phyloP scores from a whole-genome alignment of 2,329 filamentous ascomycete genomes.

The Thermomyces lanuginosus region DNA sequence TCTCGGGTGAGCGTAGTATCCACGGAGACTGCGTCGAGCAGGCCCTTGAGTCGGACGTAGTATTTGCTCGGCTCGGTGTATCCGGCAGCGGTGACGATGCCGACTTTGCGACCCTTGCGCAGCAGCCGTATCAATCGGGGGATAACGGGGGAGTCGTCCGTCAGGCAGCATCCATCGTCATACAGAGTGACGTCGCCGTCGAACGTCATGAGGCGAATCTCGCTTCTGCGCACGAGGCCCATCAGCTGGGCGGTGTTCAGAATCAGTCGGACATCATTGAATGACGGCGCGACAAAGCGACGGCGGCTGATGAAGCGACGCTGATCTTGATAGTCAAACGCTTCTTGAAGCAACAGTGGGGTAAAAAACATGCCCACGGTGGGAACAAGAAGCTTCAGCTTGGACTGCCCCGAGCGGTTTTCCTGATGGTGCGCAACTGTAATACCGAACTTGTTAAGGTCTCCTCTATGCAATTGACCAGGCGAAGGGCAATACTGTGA shows the following conservation, averaged over 20 bases:
- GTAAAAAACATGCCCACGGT: conserved; percentile 91
- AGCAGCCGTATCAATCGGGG: conserved; percentile 53
- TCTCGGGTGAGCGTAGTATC: conserved; percentile 43
- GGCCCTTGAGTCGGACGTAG: conserved; percentile 69
- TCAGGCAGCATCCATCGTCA: conserved; percentile 68
- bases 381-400: conserved; percentile 81
- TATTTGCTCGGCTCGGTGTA: conserved; percentile 81
- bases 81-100: conserved; percentile 90
- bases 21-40: conserved; percentile 61
- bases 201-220: conserved; percentile 75
- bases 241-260: conserved; percentile 91
- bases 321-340: conserved; percentile 78
- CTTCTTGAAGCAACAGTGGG: conserved; percentile 65
- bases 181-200: conserved; percentile 97
- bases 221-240: conserved; percentile 60
- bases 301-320: conserved; percentile 76
- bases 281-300: conserved; percentile 86
- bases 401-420: conserved; percentile 55
- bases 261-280: conserved; percentile 87
- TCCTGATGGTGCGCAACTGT: conserved; percentile 56
- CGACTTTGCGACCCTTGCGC: conserved; percentile 61
- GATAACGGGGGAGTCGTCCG: conserved; percentile 62
- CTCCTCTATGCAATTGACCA: not conserved
- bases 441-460: conserved; percentile 4
- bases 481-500: conserved; percentile 47